Conservation (phyloP, 2,329 filamentous ascomycete species). For the Laburnicola sp. region DNA sequence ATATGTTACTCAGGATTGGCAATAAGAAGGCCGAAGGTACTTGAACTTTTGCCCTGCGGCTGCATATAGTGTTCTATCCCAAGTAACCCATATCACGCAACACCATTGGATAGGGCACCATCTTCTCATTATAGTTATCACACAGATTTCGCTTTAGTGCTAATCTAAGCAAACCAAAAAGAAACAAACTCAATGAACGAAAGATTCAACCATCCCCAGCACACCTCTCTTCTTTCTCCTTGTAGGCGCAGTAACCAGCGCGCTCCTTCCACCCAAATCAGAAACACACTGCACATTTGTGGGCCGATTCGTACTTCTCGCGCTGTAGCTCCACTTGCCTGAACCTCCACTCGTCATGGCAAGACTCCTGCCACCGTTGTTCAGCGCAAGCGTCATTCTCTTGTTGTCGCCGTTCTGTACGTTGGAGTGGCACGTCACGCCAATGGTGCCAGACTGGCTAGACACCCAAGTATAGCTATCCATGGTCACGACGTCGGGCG, state of each 20-base stretch:
- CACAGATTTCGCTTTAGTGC: not conserved
- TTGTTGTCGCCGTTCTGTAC: constrained; percentile 38
- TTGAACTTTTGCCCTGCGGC: no score
- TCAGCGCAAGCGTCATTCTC: constrained; percentile 35
- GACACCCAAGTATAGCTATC: constrained; percentile 40
- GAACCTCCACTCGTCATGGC: constrained; percentile 26
- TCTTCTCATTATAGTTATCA: no score
- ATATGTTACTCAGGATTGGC: no score
- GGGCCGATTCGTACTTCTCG: constrained; percentile 32
- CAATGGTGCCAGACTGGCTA: constrained; percentile 35
- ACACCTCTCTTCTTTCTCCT: constrained; percentile 22
- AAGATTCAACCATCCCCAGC: not conserved
- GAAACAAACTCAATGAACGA: not conserved
- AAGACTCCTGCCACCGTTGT: constrained; percentile 23
- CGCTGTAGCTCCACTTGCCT: constrained; percentile 36
- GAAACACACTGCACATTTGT: constrained; percentile 34
- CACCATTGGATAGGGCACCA: no score
- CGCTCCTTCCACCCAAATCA: constrained; percentile 29
- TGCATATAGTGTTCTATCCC: no score
- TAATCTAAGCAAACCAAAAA: not conserved
- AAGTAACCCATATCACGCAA: no score
- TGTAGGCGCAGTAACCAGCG: constrained; percentile 22
- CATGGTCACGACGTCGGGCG: constrained; percentile 34
- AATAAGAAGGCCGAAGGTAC: no score
- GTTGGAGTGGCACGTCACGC: constrained; percentile 41